Base-by-base conservation (phyloP, 2,329 filamentous ascomycete species). In the Graphiopsis chlorocephala region DNA sequence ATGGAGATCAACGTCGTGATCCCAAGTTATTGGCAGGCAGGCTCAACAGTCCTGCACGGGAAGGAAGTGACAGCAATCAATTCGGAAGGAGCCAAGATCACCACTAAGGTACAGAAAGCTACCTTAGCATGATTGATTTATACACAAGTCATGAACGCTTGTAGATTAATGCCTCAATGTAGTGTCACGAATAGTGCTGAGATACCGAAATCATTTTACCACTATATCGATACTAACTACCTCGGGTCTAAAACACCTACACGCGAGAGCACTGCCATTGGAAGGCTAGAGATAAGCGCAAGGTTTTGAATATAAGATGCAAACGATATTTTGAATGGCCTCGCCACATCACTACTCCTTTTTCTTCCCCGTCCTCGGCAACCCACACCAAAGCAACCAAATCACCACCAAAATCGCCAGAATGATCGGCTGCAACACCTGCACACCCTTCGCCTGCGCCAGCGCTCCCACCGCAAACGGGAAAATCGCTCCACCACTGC, bases 401-500 rank as follows among this genome's bases (percentile, higher is more conserved):
- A 85, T 83, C 14, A 80, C 79, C 5, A 75, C 83, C 56, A 87
- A 74, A 57, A 87, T 69, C 10, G 80, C 84, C 66, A 88, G 72
- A 47, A 86, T 80, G 72, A 88, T 83, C 3, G 86, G 86, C 75
- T 87, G 85, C 70, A 88, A 71, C 1, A 87, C 84, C 73, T 83
- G 75, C 12, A 88, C 85, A 10, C 86, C 86, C 67, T 81, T 84
- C 1, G 80, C 79, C 73, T 88, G 84, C 4, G 89, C 88, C 72
- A 91, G 87, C 2, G 87, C 88, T 3, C 89, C 90, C 0, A 91
- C 86, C 0, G 84, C 84, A 64, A 82, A 92, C 81, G 53, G 90
- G 82, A 76, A 91, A 1, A 83, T 75, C 75, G 90, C 88, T 0
- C 88, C 90, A 0, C 92, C 92, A 2, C 84, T 85, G 0, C 90